Base-by-base conservation (phyloP, 371 early-diverging fungal genomes). In the Blakeslea trispora region DNA sequence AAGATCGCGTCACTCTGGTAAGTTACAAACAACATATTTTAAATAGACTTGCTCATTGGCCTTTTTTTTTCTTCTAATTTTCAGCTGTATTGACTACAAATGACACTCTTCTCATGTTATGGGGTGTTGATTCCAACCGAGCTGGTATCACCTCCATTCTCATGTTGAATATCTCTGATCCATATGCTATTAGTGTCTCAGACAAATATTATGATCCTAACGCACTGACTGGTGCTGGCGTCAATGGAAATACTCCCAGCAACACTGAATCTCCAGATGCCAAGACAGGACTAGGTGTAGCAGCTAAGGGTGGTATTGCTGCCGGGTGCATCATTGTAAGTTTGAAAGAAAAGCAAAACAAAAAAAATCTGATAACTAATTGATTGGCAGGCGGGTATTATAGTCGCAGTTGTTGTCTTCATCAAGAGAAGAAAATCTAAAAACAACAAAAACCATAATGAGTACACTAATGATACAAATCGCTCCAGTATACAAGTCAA, bases 91-190 rank as follows among this genome's bases (percentile, higher is more conserved):
- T 44, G 15, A 32, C 43, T 3, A 22, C 43, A 10, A 53, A 44
- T 21, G 35, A 53, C 14, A 53, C 53, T 1, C 22, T 53, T 0
- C 15, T 53, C 8, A 44, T 53, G 0, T 31, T 53, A 32, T 44
- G 53, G 45, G 53, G 53, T 24, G 28, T 10, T 17, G 53, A 53
- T 44, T 18, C 18, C 39, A 53, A 53, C 31, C n/a, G 32, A 44
- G 22, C 6, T 44, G 53, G 53, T 15, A 15, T 21, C 31, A 32
- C 14, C 17, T 32, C 32, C 6, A 43, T 53, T 1, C 7, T 53
- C 19, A 32, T 53, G 19, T 32, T 53, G 18, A 44, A 53, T 35
- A n/a, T 44, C 10, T 44, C 53, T 7, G 19, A 43, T 4, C 53
- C 53, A 11, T 3, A 53, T 44, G 15, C 31, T 8, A 53, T 53